Evolutionary conservation across 768 basidiomycete species (phyloP), one percentile per base, ranked within the genome.

Genomic region (Naematelia aurantialba): DNA sequence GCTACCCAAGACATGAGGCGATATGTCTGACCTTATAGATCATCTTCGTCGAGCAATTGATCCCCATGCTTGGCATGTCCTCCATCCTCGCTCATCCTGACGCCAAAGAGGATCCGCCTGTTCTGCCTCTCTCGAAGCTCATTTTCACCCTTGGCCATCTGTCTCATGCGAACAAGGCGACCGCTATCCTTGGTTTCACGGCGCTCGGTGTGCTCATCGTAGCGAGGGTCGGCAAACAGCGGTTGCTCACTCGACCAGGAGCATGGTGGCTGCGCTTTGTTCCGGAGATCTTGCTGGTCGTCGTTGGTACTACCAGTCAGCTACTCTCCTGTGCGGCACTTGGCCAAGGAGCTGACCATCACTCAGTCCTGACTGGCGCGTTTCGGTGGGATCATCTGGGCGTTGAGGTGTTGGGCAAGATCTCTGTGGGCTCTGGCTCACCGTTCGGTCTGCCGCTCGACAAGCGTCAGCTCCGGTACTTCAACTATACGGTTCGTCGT

Each of bases 241-340:
- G 55, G 45, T 70, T 80, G 48, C 69, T 85, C 68, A 88, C 88
- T 69, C 78, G 79, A 25, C 76, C 73, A n/a, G 66, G 72, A 42
- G 66, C 64, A 82, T 83, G 86, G 80, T 78, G 76, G 80, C 84
- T 94, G 47, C 86, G 87, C 66, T 87, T 86, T 14, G 67, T 98
- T 5, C 94, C 93, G 0, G 93, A 98, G 76, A 91, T 99, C 13
- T 81, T 99, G 30, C 72, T 97, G 5, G 86, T 91, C 22, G 93
- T 97, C 1, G 83, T 90, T 2, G 76, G 83, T 1, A 88, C 90
- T 0, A 98, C 91, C 1, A 66, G 91, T 94, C 72, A 67, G 85
- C 34, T 39, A 39, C 34, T 17, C 17, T 39, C 34, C 17, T 17
- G n/a, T n/a, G n/a, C n/a, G n/a, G 17, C 34, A 39, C 8, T 8